Evolutionary conservation across 164 flowering plant genomes (phyloP).

Genomic region (Amborella trichopoda): DNA sequence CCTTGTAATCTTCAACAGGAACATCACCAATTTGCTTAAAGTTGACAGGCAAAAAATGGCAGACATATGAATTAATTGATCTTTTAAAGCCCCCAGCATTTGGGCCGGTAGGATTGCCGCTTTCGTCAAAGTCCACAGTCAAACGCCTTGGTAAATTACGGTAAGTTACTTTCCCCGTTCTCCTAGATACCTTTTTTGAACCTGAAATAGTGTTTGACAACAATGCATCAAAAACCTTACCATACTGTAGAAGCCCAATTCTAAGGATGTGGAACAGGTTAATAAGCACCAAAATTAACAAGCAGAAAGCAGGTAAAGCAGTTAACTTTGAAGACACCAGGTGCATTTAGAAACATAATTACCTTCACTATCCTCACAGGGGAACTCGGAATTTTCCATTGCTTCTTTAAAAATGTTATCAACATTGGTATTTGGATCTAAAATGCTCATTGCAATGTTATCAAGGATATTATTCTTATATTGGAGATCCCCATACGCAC

Average conservation of each 20-base stretch:
- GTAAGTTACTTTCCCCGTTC: conserved; percentile 5
- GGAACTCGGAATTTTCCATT: conserved; percentile 13
- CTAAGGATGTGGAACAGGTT: not conserved
- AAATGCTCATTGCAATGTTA: conserved; percentile 15
- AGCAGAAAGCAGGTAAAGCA: not conserved
- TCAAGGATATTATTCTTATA: conserved; percentile 15
- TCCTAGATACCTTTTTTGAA: conserved; percentile 9
- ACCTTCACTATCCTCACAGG: conserved; percentile 12
- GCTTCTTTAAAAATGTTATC: conserved; percentile 22
- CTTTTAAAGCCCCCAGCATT: conserved; percentile 22
- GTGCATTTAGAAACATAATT: not conserved
- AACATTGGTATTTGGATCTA: conserved; percentile 16
- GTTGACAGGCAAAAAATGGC: conserved; percentile 16
- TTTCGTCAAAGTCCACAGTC: conserved; percentile 19
- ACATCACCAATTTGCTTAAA: conserved; percentile 23
- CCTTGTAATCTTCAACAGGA: conserved; percentile 17
- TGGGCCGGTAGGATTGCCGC: conserved; percentile 18
- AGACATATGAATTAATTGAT: conserved; percentile 22
- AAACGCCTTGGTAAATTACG: conserved; percentile 12
- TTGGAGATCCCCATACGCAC: conserved; percentile 14
- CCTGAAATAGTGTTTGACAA: conserved; percentile 8
- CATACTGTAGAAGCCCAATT: not conserved
- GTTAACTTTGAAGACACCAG: not conserved
- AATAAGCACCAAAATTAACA: not conserved
- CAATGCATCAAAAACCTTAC: not conserved